Percentiles rank a stretch among this genome's conserved stretches.
These are phyloP conservation scores for Arachis stenosperma DNA, from an alignment of 306 rosid genomes.

Conservation along the genomic window DNA sequence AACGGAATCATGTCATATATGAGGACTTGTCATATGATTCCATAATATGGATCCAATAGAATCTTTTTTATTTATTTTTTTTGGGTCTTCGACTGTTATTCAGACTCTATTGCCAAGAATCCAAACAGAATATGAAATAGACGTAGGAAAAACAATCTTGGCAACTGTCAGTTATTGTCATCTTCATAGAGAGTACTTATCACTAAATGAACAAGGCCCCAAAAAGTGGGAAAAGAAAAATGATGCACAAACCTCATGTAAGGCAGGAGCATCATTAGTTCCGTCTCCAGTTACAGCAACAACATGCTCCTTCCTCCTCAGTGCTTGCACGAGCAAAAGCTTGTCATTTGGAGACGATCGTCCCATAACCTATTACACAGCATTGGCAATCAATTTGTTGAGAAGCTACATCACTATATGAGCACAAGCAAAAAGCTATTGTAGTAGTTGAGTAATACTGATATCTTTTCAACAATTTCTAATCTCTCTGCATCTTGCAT, in stretches of 20 bases:
- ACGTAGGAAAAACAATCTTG: slow-evolving; percentile 6
- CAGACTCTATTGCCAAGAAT: background rate
- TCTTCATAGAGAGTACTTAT: background rate
- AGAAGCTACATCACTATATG: background rate
- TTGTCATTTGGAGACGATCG: slow-evolving; percentile 91
- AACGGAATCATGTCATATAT: background rate
- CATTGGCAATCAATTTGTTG: background rate
- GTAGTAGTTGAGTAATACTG: slow-evolving; percentile 48
- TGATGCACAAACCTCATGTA: slow-evolving; percentile 69
- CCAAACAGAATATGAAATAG: slow-evolving; percentile 7
- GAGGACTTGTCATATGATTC: background rate
- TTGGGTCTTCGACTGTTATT: too few species aligned
- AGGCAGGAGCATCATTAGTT: slow-evolving; percentile 93
- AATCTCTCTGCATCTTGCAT: slow-evolving; percentile 58
- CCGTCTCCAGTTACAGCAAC: slow-evolving; percentile 98
- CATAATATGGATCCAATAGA: background rate
- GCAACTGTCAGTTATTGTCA: slow-evolving; percentile 6
- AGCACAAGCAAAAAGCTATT: slow-evolving; percentile 7
- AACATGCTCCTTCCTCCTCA: slow-evolving; percentile 74
- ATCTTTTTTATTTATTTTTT: too few species aligned
- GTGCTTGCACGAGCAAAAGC: slow-evolving; percentile 92
- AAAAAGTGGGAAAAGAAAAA: slow-evolving; percentile 16
- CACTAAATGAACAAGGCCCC: background rate
- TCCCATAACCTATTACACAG: slow-evolving; percentile 79
- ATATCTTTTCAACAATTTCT: slow-evolving; percentile 63